phyloP scores from a whole-genome alignment of 345 rosid genomes.

The Ricinus communis region DNA sequence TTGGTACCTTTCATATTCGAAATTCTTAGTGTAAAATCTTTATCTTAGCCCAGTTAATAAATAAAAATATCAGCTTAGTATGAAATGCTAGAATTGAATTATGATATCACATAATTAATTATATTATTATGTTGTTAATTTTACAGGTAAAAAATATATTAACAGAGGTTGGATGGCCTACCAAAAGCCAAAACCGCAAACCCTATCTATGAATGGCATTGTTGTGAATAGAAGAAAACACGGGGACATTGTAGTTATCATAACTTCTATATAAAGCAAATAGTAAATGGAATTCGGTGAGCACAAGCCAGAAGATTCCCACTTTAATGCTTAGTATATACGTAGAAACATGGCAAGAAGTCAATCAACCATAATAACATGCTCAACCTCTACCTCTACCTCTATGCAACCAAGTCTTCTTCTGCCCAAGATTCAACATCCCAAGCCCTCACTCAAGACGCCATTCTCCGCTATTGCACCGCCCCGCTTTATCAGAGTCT shows the following conservation, averaged over 20 bases:
- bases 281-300: too few species aligned
- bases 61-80: too few species aligned
- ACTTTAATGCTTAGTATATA: background rate
- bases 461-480: conserved; percentile 41
- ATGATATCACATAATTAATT: too few species aligned
- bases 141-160: too few species aligned
- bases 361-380: too few species aligned
- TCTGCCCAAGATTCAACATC: conserved; percentile 7
- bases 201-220: background rate
- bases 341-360: conserved; percentile 8
- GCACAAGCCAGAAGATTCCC: too few species aligned
- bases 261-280: conserved; percentile 11
- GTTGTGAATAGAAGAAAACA: background rate
- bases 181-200: background rate
- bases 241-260: background rate
- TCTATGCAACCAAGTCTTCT: conserved; percentile 5
- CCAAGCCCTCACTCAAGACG: conserved; percentile 10
- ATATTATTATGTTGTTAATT: too few species aligned
- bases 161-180: too few species aligned
- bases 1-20: too few species aligned
- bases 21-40: too few species aligned
- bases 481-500: conserved; percentile 8
- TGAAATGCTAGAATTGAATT: too few species aligned
- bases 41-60: too few species aligned
- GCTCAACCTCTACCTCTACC: background rate